Evolutionary conservation across 2,329 filamentous ascomycete species (phyloP), one percentile per base, ranked within the genome.

Genomic region (Botrytis tulipae): DNA sequence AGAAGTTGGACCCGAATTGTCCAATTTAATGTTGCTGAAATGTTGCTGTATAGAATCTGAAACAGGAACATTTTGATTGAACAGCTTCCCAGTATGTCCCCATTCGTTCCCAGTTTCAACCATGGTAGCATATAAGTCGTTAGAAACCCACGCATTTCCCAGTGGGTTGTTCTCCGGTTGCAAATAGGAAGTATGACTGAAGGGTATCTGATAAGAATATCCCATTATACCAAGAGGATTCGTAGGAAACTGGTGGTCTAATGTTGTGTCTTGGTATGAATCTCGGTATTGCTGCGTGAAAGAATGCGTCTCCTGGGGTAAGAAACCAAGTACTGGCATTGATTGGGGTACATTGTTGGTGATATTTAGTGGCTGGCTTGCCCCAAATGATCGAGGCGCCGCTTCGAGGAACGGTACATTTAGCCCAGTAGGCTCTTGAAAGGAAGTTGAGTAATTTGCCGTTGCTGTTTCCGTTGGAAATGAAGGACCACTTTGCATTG

Each of bases 51-150:
- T 22, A 29, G 40, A 48, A n/a, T 65, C 29, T 12, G 72, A 40
- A 72, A 48, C 20, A 8, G 65, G 46, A 54, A 73, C 48, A 37
- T 73, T 72, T 25, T 70, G 73, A 57, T 68, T 74, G 25, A 74
- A 71, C 10, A 60, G 12, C 29, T 69, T 65, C 8, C 70, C 73
- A 61, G 61, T 29, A 37, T 48, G 62, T 60, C 65, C 76, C 75
- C 73, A 75, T 40, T 76, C 76, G 66, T 76, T 77, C 8, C 75
- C 76, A 29, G 76, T 77, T 62, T 78, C 78, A 29, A 74, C 65
- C 75, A 78, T 76, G 0, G 77, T 77, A 20, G 75, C 74, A n/a
- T 79, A 78, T 57, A 79, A 77, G 44, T 78, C 77, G 40, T 75
- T 73, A 3, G 76, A 78, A 35, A 77, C 78, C 77, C 77, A 77